Conservation (phyloP, 2,329 filamentous ascomycete species). For the Kalmusia sp. region DNA sequence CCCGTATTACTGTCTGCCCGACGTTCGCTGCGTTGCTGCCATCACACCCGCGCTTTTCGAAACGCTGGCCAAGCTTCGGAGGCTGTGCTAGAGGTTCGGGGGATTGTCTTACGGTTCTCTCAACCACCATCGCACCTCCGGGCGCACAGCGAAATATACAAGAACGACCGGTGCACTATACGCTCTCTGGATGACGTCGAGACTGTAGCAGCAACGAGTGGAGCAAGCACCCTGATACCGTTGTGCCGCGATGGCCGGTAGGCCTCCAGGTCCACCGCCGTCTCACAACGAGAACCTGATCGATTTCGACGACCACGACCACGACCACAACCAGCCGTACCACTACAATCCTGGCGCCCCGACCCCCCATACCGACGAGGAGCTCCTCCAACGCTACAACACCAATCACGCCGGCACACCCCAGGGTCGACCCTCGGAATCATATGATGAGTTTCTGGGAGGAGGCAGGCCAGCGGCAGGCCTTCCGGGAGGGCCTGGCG, state of each 20-base stretch:
- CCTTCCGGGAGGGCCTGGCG: constrained; percentile 53
- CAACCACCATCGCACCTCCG: constrained; percentile 8
- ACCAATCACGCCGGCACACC: constrained; percentile 70
- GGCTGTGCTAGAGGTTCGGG: constrained; percentile 19
- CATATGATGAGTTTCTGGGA: constrained; percentile 95
- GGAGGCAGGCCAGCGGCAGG: constrained; percentile 58
- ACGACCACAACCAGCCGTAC: constrained; percentile 71
- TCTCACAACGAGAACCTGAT: constrained; percentile 66
- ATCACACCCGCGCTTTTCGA: constrained; percentile 13
- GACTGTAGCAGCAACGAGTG: constrained; percentile 28
- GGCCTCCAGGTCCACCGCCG: constrained; percentile 60
- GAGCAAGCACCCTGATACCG: constrained; percentile 26
- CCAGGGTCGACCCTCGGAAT: constrained; percentile 80
- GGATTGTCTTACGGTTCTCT: constrained; percentile 7
- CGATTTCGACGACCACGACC: constrained; percentile 74
- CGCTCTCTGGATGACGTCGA: constrained; percentile 31
- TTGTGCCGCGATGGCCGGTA: constrained; percentile 57
- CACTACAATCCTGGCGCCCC: constrained; percentile 79
- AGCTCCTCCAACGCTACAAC: constrained; percentile 77
- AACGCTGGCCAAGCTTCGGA: constrained; percentile 26
- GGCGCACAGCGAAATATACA: constrained; percentile 6
- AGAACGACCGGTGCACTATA: constrained; percentile 6
- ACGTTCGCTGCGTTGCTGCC: neutral
- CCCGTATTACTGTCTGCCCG: neutral
- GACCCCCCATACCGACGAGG: constrained; percentile 81